Base-by-base conservation (phyloP, 176 grass and related monocot species). In the Oryza meyeriana region DNA sequence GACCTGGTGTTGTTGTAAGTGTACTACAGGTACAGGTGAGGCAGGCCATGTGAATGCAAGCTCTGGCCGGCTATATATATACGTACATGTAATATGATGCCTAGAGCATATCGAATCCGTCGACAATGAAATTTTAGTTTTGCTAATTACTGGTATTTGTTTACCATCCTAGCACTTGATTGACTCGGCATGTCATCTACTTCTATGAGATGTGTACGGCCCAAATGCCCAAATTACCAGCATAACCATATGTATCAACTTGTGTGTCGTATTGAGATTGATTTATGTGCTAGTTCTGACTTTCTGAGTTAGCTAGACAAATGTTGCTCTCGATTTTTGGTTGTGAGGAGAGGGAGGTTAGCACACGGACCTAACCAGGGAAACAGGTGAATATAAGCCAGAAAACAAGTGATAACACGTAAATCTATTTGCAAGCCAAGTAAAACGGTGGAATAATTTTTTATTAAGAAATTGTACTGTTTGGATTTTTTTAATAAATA, bases 21-120 rank as follows among this genome's bases (percentile, higher is more conserved):
- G 10, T 62, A 71, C 35, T 72, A 63, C 41, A 63, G 44, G 20
- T 73, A 82, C 40, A 28, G 76, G 76, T 79, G 76, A 66, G 76
- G 18, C 64, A 14, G 44, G 14, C 29, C 40, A 24, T 48, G 18
- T 66, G 62, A 45, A 10, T 77, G 57, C 34, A 64, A 66, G 40
- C 18, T 52, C 76, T 78, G n/a, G n/a, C 76, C 61, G 79, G 58
- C 68, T 82, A 82, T 81, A 81, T 13, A 82, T 13, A 72, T 3
- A 52, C 47, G 45, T 32, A 22, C 18, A 52, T 52, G 48, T 52
- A 52, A 52, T 52, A 52, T 52, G 48, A 22, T 52, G 48, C 48
- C 48, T 22, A 20, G 48, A 52, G 48, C 48, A 52, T 52, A 22
- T 52, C 48, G 18, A 52, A 22, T 52, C 18, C 48, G 48, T 52